Evolutionary conservation across 805 yeast species (phyloP).

Genomic region (Lachancea mirantina): DNA sequence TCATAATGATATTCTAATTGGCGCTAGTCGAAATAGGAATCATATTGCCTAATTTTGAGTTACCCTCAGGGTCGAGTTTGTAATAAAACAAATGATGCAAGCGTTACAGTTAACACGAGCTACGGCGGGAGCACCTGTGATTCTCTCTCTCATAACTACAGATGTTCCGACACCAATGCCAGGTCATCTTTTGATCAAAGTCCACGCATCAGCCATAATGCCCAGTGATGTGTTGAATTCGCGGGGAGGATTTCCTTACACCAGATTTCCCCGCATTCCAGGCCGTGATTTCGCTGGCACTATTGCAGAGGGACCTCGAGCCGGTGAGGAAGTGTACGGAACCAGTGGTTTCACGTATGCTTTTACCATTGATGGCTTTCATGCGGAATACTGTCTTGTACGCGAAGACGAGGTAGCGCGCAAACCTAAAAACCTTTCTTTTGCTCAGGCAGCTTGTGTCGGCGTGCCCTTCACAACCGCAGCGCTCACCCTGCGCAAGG

Average conservation of each 20-base stretch:
- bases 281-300: slow-evolving; percentile 9
- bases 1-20: too few relatives aligned
- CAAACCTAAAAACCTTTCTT: slow-evolving; percentile 7
- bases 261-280: slow-evolving; percentile 6
- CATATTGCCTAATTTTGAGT: too few relatives aligned
- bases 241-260: slow-evolving; percentile 9
- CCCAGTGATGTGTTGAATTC: slow-evolving; percentile 8
- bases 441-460: slow-evolving; percentile 7
- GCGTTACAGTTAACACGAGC: slow-evolving; percentile 1
- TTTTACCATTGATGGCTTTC: slow-evolving; percentile 6
- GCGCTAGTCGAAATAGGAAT: not conserved
- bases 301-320: slow-evolving; percentile 6
- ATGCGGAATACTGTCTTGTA: slow-evolving; percentile 7
- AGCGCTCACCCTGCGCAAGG: slow-evolving; percentile 1
- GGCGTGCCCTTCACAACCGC: slow-evolving; percentile 10
- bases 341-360: slow-evolving; percentile 7
- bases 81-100: too few relatives aligned
- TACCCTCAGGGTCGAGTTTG: too few relatives aligned
- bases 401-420: slow-evolving; percentile 4
- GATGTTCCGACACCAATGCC: not conserved
- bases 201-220: slow-evolving; percentile 7
- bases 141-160: not conserved
- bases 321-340: slow-evolving; percentile 8
- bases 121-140: not conserved
- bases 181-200: slow-evolving; percentile 38